These are phyloP conservation scores for Polychaeton citri DNA, from an alignment of 2,329 filamentous ascomycete species.

Conservation along the genomic window DNA sequence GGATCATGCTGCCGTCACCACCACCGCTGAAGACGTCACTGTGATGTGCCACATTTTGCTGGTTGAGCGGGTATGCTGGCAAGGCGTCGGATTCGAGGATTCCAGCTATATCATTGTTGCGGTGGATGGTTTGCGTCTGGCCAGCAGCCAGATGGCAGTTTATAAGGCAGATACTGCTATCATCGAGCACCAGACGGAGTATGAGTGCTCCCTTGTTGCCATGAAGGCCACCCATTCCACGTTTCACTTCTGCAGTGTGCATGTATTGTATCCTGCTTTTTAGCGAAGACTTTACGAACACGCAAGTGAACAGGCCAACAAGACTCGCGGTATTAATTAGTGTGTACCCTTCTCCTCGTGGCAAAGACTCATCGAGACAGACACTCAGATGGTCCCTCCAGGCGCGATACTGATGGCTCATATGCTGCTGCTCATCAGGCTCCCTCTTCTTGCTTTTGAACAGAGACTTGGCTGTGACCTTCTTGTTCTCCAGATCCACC, in stretches of 20 bases:
- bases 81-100: constrained; percentile 73
- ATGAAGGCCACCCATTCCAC: constrained; percentile 87
- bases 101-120: constrained; percentile 81
- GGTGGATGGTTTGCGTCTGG: constrained; percentile 75
- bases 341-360: constrained; percentile 62
- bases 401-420: constrained; percentile 94
- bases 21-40: constrained; percentile 75
- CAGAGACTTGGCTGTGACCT: constrained; percentile 85
- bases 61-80: constrained; percentile 45
- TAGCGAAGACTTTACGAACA: constrained; percentile 78
- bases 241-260: constrained; percentile 73
- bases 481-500: constrained; percentile 96
- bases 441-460: constrained; percentile 78
- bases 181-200: constrained; percentile 83
- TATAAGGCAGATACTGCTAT: constrained; percentile 88
- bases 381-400: constrained; percentile 86
- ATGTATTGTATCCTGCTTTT: constrained; percentile 65
- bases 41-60: constrained; percentile 35
- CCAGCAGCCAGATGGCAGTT: constrained; percentile 96
- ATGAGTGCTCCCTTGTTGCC: constrained; percentile 94
- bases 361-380: constrained; percentile 72
- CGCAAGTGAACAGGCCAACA: constrained; percentile 88
- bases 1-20: constrained; percentile 87
- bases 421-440: constrained; percentile 68
- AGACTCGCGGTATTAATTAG: constrained; percentile 79